Conservation (phyloP, 2,329 filamentous ascomycete species). For the Pleomassaria siparia region DNA sequence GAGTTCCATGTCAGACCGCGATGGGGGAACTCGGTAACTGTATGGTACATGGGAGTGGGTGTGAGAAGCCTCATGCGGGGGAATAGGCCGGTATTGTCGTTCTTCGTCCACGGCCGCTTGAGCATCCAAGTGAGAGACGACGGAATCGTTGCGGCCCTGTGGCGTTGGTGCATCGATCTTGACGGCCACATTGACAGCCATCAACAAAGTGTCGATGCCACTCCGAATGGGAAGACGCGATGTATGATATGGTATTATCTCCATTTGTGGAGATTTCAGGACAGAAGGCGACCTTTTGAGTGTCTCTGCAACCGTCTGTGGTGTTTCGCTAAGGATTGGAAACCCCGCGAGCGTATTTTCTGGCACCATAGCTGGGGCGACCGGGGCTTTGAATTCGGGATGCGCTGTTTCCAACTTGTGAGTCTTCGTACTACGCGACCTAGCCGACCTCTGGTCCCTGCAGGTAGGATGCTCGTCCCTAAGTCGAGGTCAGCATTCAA, state of each 20-base stretch:
- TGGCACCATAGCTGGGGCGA: constrained; percentile 14
- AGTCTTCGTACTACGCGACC: background rate
- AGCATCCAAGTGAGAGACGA: constrained; percentile 23
- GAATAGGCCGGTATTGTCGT: background rate
- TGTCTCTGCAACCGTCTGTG: constrained; percentile 10
- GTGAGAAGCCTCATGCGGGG: background rate
- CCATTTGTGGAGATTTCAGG: background rate
- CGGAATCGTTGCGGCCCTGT: constrained; percentile 24
- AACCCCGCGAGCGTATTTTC: constrained; percentile 12
- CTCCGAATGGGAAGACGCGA: constrained; percentile 10
- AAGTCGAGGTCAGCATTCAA: constrained; percentile 2
- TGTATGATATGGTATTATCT: constrained; percentile 6
- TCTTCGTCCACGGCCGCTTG: constrained; percentile 20
- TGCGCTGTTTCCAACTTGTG: background rate
- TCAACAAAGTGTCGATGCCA: constrained; percentile 23
- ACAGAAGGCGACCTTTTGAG: background rate
- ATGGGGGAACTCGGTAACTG: background rate
- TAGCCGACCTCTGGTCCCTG: constrained; percentile 6
- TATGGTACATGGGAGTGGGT: background rate
- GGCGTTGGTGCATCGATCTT: constrained; percentile 28
- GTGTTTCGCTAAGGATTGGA: constrained; percentile 17
- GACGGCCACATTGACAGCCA: constrained; percentile 27
- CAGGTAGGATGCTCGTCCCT: constrained; percentile 36
- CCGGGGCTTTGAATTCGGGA: constrained; percentile 8
- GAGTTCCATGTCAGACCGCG: background rate